Evolutionary conservation across 2,329 filamentous ascomycete genomes (phyloP).

Genomic region (Cadophora gregata): DNA sequence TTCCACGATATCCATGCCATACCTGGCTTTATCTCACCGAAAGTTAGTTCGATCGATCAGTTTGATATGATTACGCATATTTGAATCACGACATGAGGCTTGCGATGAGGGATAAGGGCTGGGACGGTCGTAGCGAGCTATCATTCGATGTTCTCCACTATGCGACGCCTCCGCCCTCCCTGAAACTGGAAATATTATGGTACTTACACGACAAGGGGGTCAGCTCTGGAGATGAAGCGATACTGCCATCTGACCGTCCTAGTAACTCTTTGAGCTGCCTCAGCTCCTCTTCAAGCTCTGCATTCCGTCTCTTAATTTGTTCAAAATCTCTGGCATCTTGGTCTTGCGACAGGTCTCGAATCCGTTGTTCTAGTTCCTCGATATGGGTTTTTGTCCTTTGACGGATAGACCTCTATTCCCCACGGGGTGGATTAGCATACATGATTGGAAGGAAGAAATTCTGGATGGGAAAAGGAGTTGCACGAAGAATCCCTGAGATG

Average conservation of each 20-base stretch:
- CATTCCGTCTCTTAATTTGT: constrained; percentile 58
- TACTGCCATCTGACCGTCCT: constrained; percentile 26
- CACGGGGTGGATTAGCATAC: neutral
- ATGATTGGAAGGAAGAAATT: neutral
- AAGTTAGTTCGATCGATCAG: constrained; percentile 17
- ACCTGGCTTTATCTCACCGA: constrained; percentile 19
- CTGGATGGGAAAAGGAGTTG: neutral
- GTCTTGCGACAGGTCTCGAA: constrained; percentile 69
- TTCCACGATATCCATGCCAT: constrained; percentile 22
- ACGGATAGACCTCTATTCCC: constrained; percentile 73
- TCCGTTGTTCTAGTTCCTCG: constrained; percentile 75
- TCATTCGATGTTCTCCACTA: neutral
- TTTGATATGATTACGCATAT: neutral
- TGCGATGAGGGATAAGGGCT: neutral
- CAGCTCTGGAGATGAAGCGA: constrained; percentile 23
- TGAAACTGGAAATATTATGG: neutral
- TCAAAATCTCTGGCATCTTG: constrained; percentile 57
- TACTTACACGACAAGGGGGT: constrained; percentile 21
- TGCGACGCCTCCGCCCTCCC: neutral
- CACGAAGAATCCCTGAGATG: neutral
- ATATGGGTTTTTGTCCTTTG: constrained; percentile 88
- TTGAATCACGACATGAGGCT: neutral
- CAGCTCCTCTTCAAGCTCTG: constrained; percentile 60
- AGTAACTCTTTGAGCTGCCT: constrained; percentile 36
- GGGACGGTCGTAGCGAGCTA: neutral